phyloP scores from a whole-genome alignment of 148 eudicot genomes.

The Fallopia convolvulus region DNA sequence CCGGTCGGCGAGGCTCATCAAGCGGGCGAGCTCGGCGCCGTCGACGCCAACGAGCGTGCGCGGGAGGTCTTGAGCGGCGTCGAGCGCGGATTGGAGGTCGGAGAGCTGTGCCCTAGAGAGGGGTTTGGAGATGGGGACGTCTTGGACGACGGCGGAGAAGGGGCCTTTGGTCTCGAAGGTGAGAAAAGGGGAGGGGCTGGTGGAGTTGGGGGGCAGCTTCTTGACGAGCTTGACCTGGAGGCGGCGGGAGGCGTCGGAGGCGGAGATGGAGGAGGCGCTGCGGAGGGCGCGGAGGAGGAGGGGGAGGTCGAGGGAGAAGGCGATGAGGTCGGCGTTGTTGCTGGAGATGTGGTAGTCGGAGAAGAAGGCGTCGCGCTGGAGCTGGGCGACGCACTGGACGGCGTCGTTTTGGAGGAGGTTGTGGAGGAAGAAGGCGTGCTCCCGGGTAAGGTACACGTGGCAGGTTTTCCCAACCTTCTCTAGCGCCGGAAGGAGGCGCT shows the following conservation, averaged over 20 bases:
- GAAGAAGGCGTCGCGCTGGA: constrained; percentile 53
- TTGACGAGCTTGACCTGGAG: constrained; percentile 85
- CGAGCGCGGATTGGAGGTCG: constrained; percentile 71
- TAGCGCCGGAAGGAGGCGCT: constrained; percentile 67
- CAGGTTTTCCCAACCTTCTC: constrained; percentile 77
- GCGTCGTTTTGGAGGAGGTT: constrained; percentile 65
- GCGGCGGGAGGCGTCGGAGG: constrained; percentile 24
- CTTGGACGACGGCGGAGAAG: constrained; percentile 83
- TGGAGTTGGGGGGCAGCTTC: constrained; percentile 68
- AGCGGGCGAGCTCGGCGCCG: constrained; percentile 36
- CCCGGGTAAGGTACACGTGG: constrained; percentile 66
- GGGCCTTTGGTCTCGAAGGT: constrained; percentile 77
- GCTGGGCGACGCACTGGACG: constrained; percentile 75
- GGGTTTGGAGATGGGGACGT: constrained; percentile 91
- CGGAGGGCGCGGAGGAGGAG: constrained; percentile 85
- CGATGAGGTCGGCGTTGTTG: constrained; percentile 71
- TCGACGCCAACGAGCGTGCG: constrained; percentile 57
- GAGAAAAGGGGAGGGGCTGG: constrained; percentile 61
- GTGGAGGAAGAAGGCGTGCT: constrained; percentile 77
- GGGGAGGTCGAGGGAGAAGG: constrained; percentile 69
- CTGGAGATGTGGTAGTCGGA: constrained; percentile 71
- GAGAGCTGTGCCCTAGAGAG: constrained; percentile 58
- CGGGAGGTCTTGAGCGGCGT: constrained; percentile 70
- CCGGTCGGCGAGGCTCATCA: constrained; percentile 62
- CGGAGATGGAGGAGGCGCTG: constrained; percentile 52